Base-by-base conservation (phyloP, 441 rosid species). In the Corymbia calophylla region DNA sequence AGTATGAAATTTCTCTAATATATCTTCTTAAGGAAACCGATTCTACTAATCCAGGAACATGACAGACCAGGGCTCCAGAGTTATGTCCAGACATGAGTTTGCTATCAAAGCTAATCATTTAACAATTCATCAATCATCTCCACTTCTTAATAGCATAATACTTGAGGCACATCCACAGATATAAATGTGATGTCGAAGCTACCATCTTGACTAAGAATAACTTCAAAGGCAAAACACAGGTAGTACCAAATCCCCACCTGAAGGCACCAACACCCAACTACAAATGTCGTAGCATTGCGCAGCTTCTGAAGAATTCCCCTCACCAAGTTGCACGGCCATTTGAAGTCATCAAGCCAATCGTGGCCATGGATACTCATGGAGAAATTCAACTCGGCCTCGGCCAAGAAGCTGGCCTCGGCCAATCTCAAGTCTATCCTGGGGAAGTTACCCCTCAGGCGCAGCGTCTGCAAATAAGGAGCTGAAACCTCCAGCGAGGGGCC, bases 321-420 rank as follows among this genome's bases (percentile, higher is more conserved):
- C 1, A 13, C 84, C 51, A 39, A 39, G 51, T 44, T 73, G 9
- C 3, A 3, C 2, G n/a, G 84, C 84, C 84, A 73, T 73, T 7
- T 73, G 84, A 6, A 39, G 84, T 11, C 2, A 73, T 73, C n/a
- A 6, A 12, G 12, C 25, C 1, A 9, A 73, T 73, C 51, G 17
- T 16, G 0, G 7, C 0, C 1, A 23, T 14, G 1, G 84, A 73
- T 44, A 4, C 1, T 44, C 85, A 77, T 7, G 85, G 51, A 77
- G 53, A 77, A 77, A 77, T 77, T 39, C 53, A 77, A 19, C 85
- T 77, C 53, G 31, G 85, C 85, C 84, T 77, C n/a, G 0, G 51
- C 9, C 84, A 73, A 8, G 32, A 32, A 62, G 32, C 70, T n/a
- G 18, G 32, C 70, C 70, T n/a, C 70, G 73, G 73, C 19, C 73